Evolutionary conservation across 2,329 filamentous ascomycete species (phyloP), one percentile per base, ranked within the genome.

Genomic region (Lachnellula hyalina): DNA sequence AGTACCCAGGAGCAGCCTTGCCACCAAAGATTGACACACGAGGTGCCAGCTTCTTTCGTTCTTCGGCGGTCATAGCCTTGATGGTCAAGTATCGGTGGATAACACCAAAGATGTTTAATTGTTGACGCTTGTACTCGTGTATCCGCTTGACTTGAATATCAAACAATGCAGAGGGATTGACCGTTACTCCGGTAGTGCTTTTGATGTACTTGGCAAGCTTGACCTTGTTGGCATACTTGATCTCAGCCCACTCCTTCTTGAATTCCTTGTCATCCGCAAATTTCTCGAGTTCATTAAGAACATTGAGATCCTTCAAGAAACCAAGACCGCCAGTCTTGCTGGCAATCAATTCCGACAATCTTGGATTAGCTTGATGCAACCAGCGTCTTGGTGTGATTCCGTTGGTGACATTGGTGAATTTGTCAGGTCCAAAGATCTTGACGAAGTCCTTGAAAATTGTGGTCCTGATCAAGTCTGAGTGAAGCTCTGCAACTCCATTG

Each of bases 401-500:
- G 71, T 99, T 99, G 61, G 94, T 99, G 61, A 99, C 93, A 66
- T 99, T 99, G 55, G 90, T 96, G 74, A 99, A 99, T 73, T 96
- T 96, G 79, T 99, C 94, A 0, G 87, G 87, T 2, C 94, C 94
- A 66, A 94, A 99, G 61, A 99, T 90, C 65, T 84, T 82, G 56
- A 99, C 93, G 73, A 99, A 99, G 72, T 99, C 94, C 73, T 94
- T 96, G 84, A 99, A 97, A 64, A 99, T 96, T n/a, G 94, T 99
- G 0, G 92, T 95, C 78, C 94, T 94, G 78, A 99, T 96, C 55
- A 99, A 79, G 70, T 99, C 94, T 0, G 94, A 99, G 75, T 99
- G 94, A 61, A 99, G 77, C 75, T 99, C 94, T 35, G 94, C 94
- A 36, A 99, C 94, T 71, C 94, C 94, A 65, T 99, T 99, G 77